phyloP scores from a whole-genome alignment of 2,329 filamentous ascomycete species.

The Penicillium fuscoglaucum region DNA sequence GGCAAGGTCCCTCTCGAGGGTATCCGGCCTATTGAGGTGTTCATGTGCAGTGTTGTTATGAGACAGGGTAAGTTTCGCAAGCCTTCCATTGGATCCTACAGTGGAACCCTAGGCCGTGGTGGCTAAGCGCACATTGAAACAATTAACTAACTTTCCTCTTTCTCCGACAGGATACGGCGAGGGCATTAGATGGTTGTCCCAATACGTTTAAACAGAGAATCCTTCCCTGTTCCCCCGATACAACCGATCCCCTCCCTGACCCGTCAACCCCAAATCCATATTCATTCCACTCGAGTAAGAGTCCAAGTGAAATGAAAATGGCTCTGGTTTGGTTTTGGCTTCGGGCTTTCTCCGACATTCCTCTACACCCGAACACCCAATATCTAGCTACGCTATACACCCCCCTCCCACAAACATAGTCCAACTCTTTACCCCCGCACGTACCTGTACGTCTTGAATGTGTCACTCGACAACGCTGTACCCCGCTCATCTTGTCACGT shows the following conservation, averaged over 20 bases:
- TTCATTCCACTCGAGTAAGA: background rate
- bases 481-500: constrained; percentile 2
- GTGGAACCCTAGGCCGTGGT: background rate
- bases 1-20: constrained; percentile 90
- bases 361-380: background rate
- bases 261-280: background rate
- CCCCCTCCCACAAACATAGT: background rate
- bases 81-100: background rate
- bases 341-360: background rate
- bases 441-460: constrained; percentile 8
- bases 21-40: constrained; percentile 92
- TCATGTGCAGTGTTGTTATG: constrained; percentile 99
- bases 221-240: background rate
- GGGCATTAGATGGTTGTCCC: constrained; percentile 86
- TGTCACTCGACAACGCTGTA: constrained; percentile 4
- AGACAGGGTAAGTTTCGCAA: constrained; percentile 69
- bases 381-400: background rate
- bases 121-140: background rate
- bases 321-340: background rate
- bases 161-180: constrained; percentile 70
- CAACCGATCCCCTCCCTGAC: constrained; percentile 1
- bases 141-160: background rate
- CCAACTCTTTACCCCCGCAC: background rate
- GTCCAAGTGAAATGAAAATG: background rate
- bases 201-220: constrained; percentile 70